Evolutionary conservation across 495 filamentous ascomycete genomes (phyloP), one percentile per base, ranked within the genome.

Genomic region (Penicillium canescens): DNA sequence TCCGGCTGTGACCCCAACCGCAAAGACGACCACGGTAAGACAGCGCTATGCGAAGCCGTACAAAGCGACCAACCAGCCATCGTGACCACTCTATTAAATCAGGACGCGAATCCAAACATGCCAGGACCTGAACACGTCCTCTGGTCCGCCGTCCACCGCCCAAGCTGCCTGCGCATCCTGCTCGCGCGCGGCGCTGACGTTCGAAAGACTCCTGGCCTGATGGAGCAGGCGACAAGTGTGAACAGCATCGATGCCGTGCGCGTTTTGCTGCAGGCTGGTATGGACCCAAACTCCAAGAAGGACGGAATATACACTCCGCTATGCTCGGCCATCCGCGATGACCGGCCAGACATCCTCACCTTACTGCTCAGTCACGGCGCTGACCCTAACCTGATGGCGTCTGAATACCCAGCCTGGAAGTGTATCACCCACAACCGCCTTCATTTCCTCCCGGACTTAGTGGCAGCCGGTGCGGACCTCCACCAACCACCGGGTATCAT

Each of bases 301-400:
- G 77, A 82, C 50, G 79, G 79, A 28, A 73, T 77, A 44, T 82
- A 81, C 60, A 82, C 81, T 4, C 81, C 81, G 0, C 65, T 84
- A 0, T 82, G 77, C 65, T 80, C 81, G 2, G 70, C 80, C 12
- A 82, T 83, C 57, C 76, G 80, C 26, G 77, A 82, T 48, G 73
- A 82, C 48, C 68, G 75, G 28, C 46, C 67, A 13, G 75, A 80
- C 55, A 78, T 85, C 42, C 67, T 85, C 10, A 53, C 71, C 21
- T 66, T 81, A 7, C 69, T 85, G 1, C 69, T 83, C 13, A 55
- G 62, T 11, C 68, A 72, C 35, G 76, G 77, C 11, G 80, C 80
- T 11, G 74, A 82, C 59, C 78, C 82, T 5, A 85, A 83, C 50
- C 50, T 76, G 10, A 67, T 68, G 43, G 77, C 79, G 24, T 72